These are phyloP conservation scores for Metschnikowia santaceciliae DNA, from an alignment of 805 yeast species.

Conservation along the genomic window DNA sequence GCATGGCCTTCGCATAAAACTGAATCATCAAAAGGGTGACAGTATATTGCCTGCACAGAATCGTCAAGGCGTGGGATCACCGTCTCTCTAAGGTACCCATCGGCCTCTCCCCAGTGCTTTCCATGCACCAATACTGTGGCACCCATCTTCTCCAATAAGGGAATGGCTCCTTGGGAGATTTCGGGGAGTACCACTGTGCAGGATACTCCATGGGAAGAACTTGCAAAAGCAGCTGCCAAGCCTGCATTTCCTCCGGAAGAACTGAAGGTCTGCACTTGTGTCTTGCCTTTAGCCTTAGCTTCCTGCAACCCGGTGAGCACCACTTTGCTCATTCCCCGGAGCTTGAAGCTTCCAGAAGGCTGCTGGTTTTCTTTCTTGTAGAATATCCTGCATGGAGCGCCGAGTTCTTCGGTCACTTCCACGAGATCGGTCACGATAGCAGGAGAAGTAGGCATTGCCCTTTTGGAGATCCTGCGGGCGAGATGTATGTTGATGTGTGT, in stretches of 20 bases:
- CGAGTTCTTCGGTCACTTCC: conserved; percentile 28
- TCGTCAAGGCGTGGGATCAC: conserved; percentile 18
- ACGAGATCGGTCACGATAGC: conserved; percentile 34
- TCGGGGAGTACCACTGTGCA: conserved; percentile 63
- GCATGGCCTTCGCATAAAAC: conserved; percentile 55
- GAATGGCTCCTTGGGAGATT: conserved; percentile 43
- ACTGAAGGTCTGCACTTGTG: conserved; percentile 39
- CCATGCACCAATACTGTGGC: conserved; percentile 50
- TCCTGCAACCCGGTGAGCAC: conserved; percentile 29
- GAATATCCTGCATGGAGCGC: conserved; percentile 36
- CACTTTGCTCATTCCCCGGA: conserved; percentile 51
- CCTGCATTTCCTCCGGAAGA: conserved; percentile 61
- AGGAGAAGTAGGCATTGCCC: conserved; percentile 15
- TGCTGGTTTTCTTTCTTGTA: conserved; percentile 50
- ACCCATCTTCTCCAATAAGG: conserved; percentile 43
- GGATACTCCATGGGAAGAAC: conserved; percentile 29
- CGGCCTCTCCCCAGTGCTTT: conserved; percentile 49
- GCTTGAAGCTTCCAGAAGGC: conserved; percentile 56
- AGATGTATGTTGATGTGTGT: neutral
- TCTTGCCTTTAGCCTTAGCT: conserved; percentile 21
- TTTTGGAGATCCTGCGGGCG: neutral
- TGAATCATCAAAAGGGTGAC: conserved; percentile 53
- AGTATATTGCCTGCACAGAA: conserved; percentile 37
- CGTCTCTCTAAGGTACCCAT: conserved; percentile 30
- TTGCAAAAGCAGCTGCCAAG: conserved; percentile 49